Evolutionary conservation across 1,139 yeast species (phyloP), one percentile per base, ranked within the genome.

Genomic region (Hansenula lynferdii): DNA sequence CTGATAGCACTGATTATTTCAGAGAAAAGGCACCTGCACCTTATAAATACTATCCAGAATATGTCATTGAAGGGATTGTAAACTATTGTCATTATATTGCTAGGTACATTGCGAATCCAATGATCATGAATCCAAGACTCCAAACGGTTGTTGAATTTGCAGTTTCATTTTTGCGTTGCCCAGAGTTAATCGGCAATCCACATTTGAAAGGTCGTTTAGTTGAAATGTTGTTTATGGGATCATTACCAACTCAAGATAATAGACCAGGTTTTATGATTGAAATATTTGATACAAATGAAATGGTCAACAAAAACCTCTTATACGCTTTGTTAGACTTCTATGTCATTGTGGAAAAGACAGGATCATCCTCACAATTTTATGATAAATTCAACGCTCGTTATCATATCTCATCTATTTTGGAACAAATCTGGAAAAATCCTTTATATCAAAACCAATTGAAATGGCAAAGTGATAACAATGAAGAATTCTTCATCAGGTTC

Each of bases 301-400:
- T 84, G 35, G 84, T 87, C 1, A 64, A 67, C 32, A 69, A 80
- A 35, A 80, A 90, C 55, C 60, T 94, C 42, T 67, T 92, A 42
- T 90, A 86, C 53, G 84, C 96, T 0, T 69, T 92, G 43, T 72
- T 92, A 63, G 94, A 87, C 54, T 85, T 89, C 49, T 92, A 92
- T 59, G 95, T 92, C 31, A 89, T 86, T 72, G 92, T 90, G 41
- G 99, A 92, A 58, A 87, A 86, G 56, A 94, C 98, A 0, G 98
- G 98, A 8, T 85, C 97, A 4, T 81, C 94, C 6, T 81, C 95
- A 0, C 98, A 92, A 61, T 92, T 92, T 58, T 92, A 92, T 60
- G 99, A 92, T 62, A 92, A 92, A 61, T 92, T 94, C 65, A 90
- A 87, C 61, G 78, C 87, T 36, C 75, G 98, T 58, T 92, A 80